phyloP scores from a whole-genome alignment of 306 rosid genomes.

The Cicer judaicum region DNA sequence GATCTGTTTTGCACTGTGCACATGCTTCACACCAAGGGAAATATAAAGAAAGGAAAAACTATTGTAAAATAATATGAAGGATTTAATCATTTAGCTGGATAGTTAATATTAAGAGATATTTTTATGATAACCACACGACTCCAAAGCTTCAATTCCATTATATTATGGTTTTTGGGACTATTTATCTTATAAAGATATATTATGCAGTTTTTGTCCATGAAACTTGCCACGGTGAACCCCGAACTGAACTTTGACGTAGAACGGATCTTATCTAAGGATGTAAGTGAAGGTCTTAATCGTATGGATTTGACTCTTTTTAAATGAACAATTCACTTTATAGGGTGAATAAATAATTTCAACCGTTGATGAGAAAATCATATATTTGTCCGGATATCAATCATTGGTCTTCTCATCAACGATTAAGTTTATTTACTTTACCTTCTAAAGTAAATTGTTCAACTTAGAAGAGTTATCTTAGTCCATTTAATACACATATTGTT shows the following conservation, averaged over 20 bases:
- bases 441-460: neutral
- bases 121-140: slow-evolving; percentile 26
- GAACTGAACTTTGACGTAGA: slow-evolving; percentile 85
- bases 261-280: slow-evolving; percentile 87
- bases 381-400: neutral
- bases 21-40: slow-evolving; percentile 66
- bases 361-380: neutral
- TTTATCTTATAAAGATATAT: slow-evolving; percentile 28
- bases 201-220: slow-evolving; percentile 96
- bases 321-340: neutral
- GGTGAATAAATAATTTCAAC: neutral
- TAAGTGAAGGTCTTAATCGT: slow-evolving; percentile 52
- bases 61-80: neutral
- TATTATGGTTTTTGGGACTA: slow-evolving; percentile 25
- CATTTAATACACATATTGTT: neutral
- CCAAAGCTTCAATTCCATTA: slow-evolving; percentile 26
- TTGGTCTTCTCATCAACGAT: neutral
- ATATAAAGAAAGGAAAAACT: slow-evolving; percentile 47
- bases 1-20: slow-evolving; percentile 28
- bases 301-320: neutral
- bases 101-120: slow-evolving; percentile 26
- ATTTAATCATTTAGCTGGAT: slow-evolving; percentile 7
- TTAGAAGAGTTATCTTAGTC: neutral
- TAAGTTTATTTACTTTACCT: neutral
- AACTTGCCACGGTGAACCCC: slow-evolving; percentile 96